Conservation (phyloP, 352 stramenopile species). For the Blastocystis sp. region DNA sequence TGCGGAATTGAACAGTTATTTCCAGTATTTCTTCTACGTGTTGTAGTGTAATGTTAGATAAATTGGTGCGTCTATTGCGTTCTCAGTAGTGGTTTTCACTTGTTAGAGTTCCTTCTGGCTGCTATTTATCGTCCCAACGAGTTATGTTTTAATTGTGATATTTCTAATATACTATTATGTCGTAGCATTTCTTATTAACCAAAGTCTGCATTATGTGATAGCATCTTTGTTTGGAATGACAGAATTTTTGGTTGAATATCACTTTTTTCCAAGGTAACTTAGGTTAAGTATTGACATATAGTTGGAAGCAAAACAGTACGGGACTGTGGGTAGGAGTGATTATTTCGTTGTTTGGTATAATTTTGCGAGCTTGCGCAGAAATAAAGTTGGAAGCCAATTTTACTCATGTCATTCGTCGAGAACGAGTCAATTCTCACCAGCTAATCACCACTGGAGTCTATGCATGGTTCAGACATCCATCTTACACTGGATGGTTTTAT, state of each 20-base stretch:
- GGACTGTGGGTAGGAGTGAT: conserved; percentile 13
- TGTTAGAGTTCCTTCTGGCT: conserved; percentile 59
- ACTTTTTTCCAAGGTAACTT: conserved; percentile 6
- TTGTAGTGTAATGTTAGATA: not conserved
- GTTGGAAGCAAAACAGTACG: not conserved
- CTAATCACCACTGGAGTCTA: conserved; percentile 44
- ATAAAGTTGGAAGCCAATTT: conserved; percentile 46
- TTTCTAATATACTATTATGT: not conserved
- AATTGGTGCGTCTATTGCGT: conserved; percentile 58
- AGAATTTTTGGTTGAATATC: conserved; percentile 58
- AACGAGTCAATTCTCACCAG: conserved; percentile 20
- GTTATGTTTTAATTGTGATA: conserved; percentile 16
- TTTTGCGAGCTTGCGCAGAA: not conserved
- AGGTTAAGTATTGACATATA: not conserved
- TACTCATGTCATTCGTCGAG: conserved; percentile 33
- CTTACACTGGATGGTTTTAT: conserved; percentile 60
- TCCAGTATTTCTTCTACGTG: not conserved
- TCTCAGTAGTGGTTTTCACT: conserved; percentile 30
- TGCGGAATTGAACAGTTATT: not conserved
- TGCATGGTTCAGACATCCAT: conserved; percentile 44
- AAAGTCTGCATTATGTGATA: conserved; percentile 20
- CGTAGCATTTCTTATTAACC: conserved; percentile 56
- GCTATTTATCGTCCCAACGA: conserved; percentile 57
- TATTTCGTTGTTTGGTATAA: not conserved
- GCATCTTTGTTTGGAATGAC: not conserved